Percentiles rank a stretch among this genome's conserved stretches.
Evolutionary conservation across 257 asterid species (phyloP).

Genomic region (Agastache rugosa): DNA sequence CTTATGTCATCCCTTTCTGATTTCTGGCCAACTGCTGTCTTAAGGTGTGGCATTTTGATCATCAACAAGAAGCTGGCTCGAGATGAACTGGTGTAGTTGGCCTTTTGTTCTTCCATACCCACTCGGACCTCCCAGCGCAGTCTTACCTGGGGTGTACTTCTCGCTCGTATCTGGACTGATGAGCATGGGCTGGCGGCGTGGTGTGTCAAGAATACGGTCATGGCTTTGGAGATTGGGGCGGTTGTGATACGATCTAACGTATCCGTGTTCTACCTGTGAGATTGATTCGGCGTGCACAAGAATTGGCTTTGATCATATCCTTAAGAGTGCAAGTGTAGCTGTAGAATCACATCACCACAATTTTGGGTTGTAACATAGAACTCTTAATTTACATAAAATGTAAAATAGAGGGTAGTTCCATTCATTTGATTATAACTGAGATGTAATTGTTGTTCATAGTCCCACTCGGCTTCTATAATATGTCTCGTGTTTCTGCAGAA

Average conservation of each 20-base stretch:
- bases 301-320: background rate
- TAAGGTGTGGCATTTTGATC: background rate
- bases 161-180: constrained; percentile 1
- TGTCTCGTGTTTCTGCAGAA: background rate
- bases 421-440: constrained; percentile 39
- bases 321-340: constrained; percentile 22
- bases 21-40: constrained; percentile 2
- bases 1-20: constrained; percentile 85
- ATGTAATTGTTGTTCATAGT: constrained; percentile 39
- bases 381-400: constrained; percentile 45
- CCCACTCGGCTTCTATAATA: constrained; percentile 34
- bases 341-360: constrained; percentile 50
- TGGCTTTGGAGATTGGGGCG: background rate
- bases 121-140: no score
- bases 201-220: background rate
- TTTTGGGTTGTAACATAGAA: constrained; percentile 74
- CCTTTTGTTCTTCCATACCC: background rate
- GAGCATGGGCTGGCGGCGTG: constrained; percentile 12
- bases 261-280: background rate
- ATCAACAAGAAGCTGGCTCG: constrained; percentile 1
- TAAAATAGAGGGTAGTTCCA: constrained; percentile 53
- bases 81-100: background rate
- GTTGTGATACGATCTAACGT: background rate
- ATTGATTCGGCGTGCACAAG: constrained; percentile 18
- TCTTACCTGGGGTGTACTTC: background rate